Evolutionary conservation across 495 filamentous ascomycete genomes (phyloP), one percentile per base, ranked within the genome.

Genomic region (Darksidea phi): DNA sequence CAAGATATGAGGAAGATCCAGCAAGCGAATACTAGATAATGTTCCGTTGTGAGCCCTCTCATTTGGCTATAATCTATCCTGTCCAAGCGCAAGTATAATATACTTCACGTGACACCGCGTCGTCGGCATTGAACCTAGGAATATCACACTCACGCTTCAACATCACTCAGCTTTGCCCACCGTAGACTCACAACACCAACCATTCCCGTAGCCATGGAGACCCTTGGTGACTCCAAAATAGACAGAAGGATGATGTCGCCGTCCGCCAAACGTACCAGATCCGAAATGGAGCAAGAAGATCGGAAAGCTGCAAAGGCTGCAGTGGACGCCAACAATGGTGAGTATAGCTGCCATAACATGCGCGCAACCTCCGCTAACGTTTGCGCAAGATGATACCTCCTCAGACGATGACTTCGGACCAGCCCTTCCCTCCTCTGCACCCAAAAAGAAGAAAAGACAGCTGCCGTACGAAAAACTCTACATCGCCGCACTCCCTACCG

Each of bases 391-490:
- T 53, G 67, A 69, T 24, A 64, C 59, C 7, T 86, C 83, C 51
- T 96, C 90, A 89, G 92, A 96, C 67, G 94, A 98, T 77, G 91
- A 95, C 71, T 91, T 97, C 73, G 95, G 94, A 37, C 95, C 94
- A 2, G 84, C 90, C 36, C 82, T 96, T 25, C 92, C 93, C 54
- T 85, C 77, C 57, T 81, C 76, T 24, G 84, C 78, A 26, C 90
- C 88, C 25, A 85, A 83, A 54, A 95, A 95, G 79, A 97, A 96
- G 75, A 84, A 89, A 10, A 86, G 91, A 48, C 88, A 89, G 70
- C 86, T 99, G 13, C 91, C 90, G 0, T 89, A 96, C 74, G 93
- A 96, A 74, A 96, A 95, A 70, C 84, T 96, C 62, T 97, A 96
- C 74, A 76, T 97, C 68, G 88, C 88, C 46, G 92, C 95, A 52